A percentile compares a stretch with the other conserved stretches of the same genome.
These are phyloP conservation scores for Candida maesae DNA, from an alignment of 805 yeast species.

Conservation along the genomic window DNA sequence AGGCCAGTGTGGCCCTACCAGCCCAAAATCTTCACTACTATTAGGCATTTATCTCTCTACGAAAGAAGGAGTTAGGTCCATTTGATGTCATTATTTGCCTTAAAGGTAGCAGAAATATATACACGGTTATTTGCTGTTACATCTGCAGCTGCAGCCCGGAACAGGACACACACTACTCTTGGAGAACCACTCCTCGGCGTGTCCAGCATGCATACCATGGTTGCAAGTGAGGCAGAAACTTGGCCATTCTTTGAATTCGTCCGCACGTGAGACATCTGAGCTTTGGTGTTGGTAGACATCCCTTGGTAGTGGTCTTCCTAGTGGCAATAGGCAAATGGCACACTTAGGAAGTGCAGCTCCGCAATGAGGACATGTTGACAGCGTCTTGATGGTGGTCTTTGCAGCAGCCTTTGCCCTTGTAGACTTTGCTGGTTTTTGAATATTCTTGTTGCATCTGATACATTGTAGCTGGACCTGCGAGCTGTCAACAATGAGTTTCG, in stretches of 20 bases:
- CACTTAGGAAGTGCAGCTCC: slow-evolving; percentile 86
- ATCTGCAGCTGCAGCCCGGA: slow-evolving; percentile 84
- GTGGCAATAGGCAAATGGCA: slow-evolving; percentile 77
- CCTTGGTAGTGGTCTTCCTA: slow-evolving; percentile 62
- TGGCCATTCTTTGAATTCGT: slow-evolving; percentile 71
- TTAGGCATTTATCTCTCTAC: too few species aligned
- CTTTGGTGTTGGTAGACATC: slow-evolving; percentile 14
- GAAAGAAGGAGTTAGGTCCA: too few species aligned
- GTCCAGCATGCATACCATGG: slow-evolving; percentile 93
- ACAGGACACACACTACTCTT: slow-evolving; percentile 89
- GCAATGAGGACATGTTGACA: slow-evolving; percentile 69
- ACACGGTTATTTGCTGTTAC: slow-evolving; percentile 62
- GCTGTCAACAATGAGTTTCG: slow-evolving; percentile 43
- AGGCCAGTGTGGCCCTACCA: too few species aligned
- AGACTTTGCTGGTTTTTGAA: slow-evolving; percentile 36
- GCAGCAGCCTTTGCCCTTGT: slow-evolving; percentile 9
- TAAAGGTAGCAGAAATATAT: too few species aligned
- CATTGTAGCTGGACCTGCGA: slow-evolving; percentile 83
- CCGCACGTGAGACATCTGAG: slow-evolving; percentile 18
- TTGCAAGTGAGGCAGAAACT: slow-evolving; percentile 88
- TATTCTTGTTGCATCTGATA: slow-evolving; percentile 72
- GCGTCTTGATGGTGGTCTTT: slow-evolving; percentile 3
- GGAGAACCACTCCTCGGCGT: slow-evolving; percentile 94
- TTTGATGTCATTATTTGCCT: too few species aligned
- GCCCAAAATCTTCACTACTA: too few species aligned